A percentile compares a stretch with the other conserved stretches of the same genome.
Evolutionary conservation across 768 basidiomycete species (phyloP).

Genomic region (Mrakia blollopis): DNA sequence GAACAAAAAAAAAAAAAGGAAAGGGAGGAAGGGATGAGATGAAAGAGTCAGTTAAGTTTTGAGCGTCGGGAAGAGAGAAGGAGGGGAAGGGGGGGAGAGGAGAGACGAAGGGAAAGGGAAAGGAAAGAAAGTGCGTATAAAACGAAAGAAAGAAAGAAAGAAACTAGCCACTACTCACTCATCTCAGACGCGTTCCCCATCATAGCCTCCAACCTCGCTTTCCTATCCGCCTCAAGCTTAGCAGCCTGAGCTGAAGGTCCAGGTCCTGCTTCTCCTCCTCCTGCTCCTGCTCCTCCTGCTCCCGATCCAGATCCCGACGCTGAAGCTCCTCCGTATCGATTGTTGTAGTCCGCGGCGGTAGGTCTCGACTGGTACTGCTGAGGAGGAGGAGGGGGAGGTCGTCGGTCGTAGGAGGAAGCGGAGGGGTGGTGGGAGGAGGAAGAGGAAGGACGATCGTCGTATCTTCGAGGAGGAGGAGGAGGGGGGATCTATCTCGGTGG

Average conservation of each 20-base stretch:
- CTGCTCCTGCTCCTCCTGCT: not conserved
- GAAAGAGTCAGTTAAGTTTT: not conserved
- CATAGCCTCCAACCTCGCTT: slow-evolving; percentile 86
- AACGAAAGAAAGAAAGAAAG: no score
- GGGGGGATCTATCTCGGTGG: not conserved
- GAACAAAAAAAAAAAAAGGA: not conserved
- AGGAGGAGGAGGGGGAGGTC: slow-evolving; percentile 8
- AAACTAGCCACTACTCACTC: no score
- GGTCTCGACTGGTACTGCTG: slow-evolving; percentile 8
- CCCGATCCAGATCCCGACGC: not conserved
- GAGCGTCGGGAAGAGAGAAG: not conserved
- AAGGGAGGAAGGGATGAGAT: not conserved
- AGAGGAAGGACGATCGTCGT: not conserved
- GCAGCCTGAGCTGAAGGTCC: no score
- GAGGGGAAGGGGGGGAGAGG: not conserved
- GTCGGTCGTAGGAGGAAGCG: not conserved
- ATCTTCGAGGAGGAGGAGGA: not conserved
- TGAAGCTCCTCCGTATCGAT: not conserved
- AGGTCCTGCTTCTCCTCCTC: not conserved
- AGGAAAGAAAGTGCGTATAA: no score
- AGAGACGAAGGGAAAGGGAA: not conserved
- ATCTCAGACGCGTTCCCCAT: slow-evolving; percentile 62
- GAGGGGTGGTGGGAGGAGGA: slow-evolving; percentile 1
- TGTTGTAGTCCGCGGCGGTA: slow-evolving; percentile 5
- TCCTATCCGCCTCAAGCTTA: not conserved